These are phyloP conservation scores for Cinnamomum chago DNA, from an alignment of 164 flowering plant species.

Conservation along the genomic window DNA sequence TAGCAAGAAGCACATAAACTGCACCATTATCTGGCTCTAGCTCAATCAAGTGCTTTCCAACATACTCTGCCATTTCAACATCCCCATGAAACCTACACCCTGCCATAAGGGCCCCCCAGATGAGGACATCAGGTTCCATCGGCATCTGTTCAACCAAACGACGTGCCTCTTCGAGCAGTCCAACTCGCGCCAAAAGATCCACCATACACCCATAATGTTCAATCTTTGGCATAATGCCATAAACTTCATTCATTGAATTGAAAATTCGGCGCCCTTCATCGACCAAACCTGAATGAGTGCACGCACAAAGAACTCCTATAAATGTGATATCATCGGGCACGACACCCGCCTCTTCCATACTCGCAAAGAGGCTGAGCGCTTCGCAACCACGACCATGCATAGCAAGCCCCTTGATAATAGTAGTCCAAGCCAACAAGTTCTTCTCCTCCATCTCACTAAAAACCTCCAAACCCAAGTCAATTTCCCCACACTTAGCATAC, in stretches of 20 bases:
- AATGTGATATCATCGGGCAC: conserved; percentile 27
- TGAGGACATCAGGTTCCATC: conserved; percentile 30
- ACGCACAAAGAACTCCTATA: conserved; percentile 31
- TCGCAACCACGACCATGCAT: conserved; percentile 32
- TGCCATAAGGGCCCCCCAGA: conserved; percentile 36
- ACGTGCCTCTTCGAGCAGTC: conserved; percentile 29
- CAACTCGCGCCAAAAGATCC: conserved; percentile 37
- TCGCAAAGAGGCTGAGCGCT: conserved; percentile 19
- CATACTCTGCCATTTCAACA: conserved; percentile 25
- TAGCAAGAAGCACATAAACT: conserved; percentile 29
- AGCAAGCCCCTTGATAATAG: conserved; percentile 33
- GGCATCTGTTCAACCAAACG: conserved; percentile 29
- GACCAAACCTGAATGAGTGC: conserved; percentile 29
- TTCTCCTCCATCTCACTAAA: conserved; percentile 28
- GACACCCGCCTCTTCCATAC: conserved; percentile 23
- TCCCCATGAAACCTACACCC: conserved; percentile 31
- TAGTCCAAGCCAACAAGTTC: conserved; percentile 31
- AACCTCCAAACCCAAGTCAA: conserved; percentile 29
- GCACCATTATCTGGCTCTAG: conserved; percentile 27
- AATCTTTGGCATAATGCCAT: conserved; percentile 24
- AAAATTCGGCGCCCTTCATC: conserved; percentile 26
- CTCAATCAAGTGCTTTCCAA: conserved; percentile 20
- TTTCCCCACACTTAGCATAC: conserved; percentile 35
- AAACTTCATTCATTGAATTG: conserved; percentile 20
- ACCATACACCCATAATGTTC: conserved; percentile 50